Percentiles rank a stretch among this genome's conserved stretches.
Evolutionary conservation across 352 stramenopile species (phyloP).

Genomic region (Pythium oligandrum): DNA sequence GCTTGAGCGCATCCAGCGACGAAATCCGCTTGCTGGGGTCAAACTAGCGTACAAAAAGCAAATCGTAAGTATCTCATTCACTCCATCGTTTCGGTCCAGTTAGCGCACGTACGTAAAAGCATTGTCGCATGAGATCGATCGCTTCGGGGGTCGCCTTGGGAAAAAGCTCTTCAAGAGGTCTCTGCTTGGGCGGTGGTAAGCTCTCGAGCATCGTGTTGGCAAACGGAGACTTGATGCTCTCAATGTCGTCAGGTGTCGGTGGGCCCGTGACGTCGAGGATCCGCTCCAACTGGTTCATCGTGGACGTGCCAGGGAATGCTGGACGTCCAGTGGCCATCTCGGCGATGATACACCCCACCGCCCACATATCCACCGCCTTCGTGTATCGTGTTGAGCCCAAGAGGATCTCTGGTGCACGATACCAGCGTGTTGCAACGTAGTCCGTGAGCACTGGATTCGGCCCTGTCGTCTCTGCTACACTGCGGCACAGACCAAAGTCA

Average conservation of each 20-base stretch:
- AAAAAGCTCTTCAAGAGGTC: slow-evolving; percentile 84
- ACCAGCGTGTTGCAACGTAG: slow-evolving; percentile 96
- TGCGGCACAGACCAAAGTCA: slow-evolving; percentile 95
- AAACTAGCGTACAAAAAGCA: slow-evolving; percentile 52
- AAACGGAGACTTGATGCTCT: slow-evolving; percentile 91
- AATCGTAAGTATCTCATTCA: not conserved
- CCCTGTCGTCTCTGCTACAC: slow-evolving; percentile 79
- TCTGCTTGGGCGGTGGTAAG: slow-evolving; percentile 69
- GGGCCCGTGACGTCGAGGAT: slow-evolving; percentile 93
- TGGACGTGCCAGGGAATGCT: slow-evolving; percentile 92
- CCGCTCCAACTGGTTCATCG: slow-evolving; percentile 96
- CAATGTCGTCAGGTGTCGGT: slow-evolving; percentile 86
- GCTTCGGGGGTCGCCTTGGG: slow-evolving; percentile 82
- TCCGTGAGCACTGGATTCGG: slow-evolving; percentile 90
- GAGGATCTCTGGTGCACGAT: slow-evolving; percentile 94
- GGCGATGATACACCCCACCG: slow-evolving; percentile 91
- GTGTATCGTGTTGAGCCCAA: slow-evolving; percentile 92
- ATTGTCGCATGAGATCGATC: slow-evolving; percentile 87
- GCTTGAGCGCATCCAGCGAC: slow-evolving; percentile 83
- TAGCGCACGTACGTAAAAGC: slow-evolving; percentile 56
- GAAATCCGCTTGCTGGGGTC: slow-evolving; percentile 89
- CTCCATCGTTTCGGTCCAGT: too few species aligned
- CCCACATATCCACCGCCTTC: slow-evolving; percentile 93
- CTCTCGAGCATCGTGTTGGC: slow-evolving; percentile 92
- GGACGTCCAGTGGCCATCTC: slow-evolving; percentile 92